Conservation (phyloP, 495 filamentous ascomycete species). For the Penicillium waksmanii region DNA sequence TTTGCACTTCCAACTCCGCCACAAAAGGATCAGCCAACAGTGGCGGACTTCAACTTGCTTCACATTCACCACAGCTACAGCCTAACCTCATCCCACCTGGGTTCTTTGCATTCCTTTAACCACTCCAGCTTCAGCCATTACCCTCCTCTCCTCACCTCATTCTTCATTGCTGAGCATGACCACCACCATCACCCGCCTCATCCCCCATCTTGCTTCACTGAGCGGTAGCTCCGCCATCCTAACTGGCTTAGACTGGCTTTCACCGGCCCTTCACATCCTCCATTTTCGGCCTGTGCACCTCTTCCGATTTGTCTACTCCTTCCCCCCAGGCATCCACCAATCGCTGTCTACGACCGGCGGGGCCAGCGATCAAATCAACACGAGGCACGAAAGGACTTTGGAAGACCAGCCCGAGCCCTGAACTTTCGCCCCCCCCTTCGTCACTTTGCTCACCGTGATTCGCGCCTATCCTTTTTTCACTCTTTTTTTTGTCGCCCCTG, state of each 20-base stretch:
- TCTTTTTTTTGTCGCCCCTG: background rate
- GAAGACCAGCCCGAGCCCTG: background rate
- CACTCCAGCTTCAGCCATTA: background rate
- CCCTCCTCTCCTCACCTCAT: background rate
- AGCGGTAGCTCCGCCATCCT: constrained; percentile 9
- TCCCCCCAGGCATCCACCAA: constrained; percentile 14
- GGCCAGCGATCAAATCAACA: constrained; percentile 25
- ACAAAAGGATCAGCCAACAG: no score
- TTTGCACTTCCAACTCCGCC: background rate
- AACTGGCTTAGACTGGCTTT: constrained; percentile 10
- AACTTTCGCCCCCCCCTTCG: background rate
- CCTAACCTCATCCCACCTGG: background rate
- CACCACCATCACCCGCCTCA: constrained; percentile 6
- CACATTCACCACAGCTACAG: no score
- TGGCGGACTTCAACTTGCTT: no score
- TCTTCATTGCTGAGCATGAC: no score
- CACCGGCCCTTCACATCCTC: constrained; percentile 1
- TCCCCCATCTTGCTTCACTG: constrained; percentile 2
- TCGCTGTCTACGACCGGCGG: constrained; percentile 1
- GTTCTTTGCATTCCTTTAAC: background rate
- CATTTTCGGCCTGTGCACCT: constrained; percentile 10
- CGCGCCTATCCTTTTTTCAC: constrained; percentile 2
- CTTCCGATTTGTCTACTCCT: constrained; percentile 14
- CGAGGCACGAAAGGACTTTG: constrained; percentile 7
- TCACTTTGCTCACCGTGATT: background rate